These are phyloP conservation scores for Sporisorium exsertum DNA, from an alignment of 1,284 basidiomycete species.

Conservation along the genomic window DNA sequence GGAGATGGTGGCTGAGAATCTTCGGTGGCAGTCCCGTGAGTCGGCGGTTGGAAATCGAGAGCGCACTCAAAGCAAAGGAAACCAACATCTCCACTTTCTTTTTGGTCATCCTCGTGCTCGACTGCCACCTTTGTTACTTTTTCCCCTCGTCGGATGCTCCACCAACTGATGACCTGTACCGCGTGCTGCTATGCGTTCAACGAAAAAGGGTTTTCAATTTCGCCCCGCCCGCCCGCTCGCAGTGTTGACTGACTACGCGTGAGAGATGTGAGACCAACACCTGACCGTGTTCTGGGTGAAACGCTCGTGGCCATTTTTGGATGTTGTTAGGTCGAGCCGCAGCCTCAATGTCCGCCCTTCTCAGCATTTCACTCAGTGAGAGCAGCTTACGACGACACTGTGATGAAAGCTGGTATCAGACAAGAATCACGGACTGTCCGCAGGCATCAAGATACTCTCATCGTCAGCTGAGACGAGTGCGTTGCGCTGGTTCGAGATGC, in stretches of 20 bases:
- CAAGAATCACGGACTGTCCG: not conserved
- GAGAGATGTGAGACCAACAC: slow-evolving; percentile 26
- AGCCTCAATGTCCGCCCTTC: too few relatives aligned
- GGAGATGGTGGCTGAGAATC: not conserved
- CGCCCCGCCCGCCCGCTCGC: not conserved
- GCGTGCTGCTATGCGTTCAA: not conserved
- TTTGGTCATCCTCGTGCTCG: not conserved
- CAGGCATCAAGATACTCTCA: not conserved
- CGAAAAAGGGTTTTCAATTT: slow-evolving; percentile 5
- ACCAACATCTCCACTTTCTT: slow-evolving; percentile 40
- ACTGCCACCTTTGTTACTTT: slow-evolving; percentile 16
- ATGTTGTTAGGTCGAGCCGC: not conserved
- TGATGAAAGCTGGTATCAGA: not conserved
- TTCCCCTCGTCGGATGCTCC: not conserved
- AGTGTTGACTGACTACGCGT: slow-evolving; percentile 1
- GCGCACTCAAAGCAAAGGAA: not conserved
- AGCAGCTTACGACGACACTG: not conserved
- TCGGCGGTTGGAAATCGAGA: not conserved
- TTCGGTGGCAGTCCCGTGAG: slow-evolving; percentile 1
- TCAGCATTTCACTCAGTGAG: not conserved
- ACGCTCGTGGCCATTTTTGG: not conserved
- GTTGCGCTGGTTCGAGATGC: not conserved
- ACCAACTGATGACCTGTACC: not conserved
- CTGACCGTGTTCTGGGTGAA: slow-evolving; percentile 21
- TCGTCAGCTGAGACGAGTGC: not conserved